phyloP scores from a whole-genome alignment of 1,284 basidiomycete genomes.

The Peniophora sp. region DNA sequence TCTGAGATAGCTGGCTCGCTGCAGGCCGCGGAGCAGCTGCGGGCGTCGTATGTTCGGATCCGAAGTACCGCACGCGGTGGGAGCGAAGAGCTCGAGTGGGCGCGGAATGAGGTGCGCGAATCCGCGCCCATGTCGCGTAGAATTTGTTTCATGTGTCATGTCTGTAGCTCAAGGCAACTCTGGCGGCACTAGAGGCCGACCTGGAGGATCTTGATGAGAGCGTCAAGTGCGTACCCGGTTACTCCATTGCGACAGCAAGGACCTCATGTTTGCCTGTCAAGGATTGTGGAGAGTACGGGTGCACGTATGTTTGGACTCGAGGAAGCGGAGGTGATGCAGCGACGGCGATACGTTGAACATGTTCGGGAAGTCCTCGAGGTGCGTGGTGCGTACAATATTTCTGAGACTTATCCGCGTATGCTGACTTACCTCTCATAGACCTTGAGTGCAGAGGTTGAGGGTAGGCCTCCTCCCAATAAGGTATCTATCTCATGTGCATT shows the following conservation, averaged over 20 bases:
- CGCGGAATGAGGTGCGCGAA: conserved; percentile 57
- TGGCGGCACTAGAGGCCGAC: conserved; percentile 75
- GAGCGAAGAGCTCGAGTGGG: conserved; percentile 69
- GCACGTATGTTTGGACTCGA: conserved; percentile 80
- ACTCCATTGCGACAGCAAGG: background rate
- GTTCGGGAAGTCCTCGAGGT: conserved; percentile 76
- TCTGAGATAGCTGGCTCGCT: conserved; percentile 68
- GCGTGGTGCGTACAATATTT: conserved; percentile 24
- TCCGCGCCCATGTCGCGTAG: conserved; percentile 1
- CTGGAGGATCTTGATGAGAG: conserved; percentile 85
- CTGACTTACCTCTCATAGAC: conserved; percentile 40
- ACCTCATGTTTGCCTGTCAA: conserved; percentile 19
- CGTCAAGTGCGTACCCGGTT: conserved; percentile 49
- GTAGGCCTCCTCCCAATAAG: conserved; percentile 8
- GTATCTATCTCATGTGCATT: background rate
- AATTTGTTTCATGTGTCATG: conserved; percentile 1
- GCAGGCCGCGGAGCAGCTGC: conserved; percentile 59
- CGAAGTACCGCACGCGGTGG: conserved; percentile 59
- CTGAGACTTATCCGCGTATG: conserved; percentile 15
- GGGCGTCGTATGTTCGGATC: conserved; percentile 72
- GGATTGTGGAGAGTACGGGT: conserved; percentile 74
- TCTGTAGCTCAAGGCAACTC: conserved; percentile 62
- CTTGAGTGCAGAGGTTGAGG: conserved; percentile 56
- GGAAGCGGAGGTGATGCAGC: conserved; percentile 61
- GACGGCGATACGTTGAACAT: conserved; percentile 67